Evolutionary conservation across 2,329 filamentous ascomycete genomes (phyloP).

Genomic region (Colletotrichum sp.): DNA sequence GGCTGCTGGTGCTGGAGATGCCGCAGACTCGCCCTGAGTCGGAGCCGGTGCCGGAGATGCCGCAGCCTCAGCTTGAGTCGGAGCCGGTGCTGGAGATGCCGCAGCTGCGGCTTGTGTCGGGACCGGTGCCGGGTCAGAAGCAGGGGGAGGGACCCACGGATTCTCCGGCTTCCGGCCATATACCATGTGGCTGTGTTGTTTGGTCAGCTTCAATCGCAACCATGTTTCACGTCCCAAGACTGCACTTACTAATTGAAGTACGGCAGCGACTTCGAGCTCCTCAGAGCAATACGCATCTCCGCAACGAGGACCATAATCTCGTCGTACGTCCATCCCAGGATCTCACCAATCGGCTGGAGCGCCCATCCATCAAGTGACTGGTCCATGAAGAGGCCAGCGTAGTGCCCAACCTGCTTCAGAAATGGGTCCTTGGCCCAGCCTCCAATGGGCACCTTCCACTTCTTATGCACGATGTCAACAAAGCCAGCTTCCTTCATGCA

Average conservation of each 20-base stretch:
- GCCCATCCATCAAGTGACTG: constrained; percentile 32
- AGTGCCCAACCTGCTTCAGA: constrained; percentile 15
- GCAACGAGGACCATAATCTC: constrained; percentile 26
- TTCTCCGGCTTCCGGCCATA: too few relatives aligned
- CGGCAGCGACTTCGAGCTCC: background rate
- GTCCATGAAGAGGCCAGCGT: constrained; percentile 26
- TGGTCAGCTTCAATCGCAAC: too few relatives aligned
- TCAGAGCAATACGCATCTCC: constrained; percentile 19
- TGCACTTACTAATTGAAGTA: constrained; percentile 5
- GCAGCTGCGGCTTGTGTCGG: too few relatives aligned
- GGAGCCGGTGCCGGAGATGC: too few relatives aligned
- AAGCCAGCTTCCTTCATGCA: constrained; percentile 23
- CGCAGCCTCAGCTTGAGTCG: too few relatives aligned
- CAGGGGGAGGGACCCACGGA: too few relatives aligned
- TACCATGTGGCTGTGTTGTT: too few relatives aligned
- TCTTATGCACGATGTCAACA: constrained; percentile 16
- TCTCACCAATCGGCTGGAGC: constrained; percentile 28
- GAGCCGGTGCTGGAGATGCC: too few relatives aligned
- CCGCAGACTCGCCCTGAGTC: too few relatives aligned
- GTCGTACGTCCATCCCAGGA: constrained; percentile 31
- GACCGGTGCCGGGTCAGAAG: too few relatives aligned
- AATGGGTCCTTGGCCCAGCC: constrained; percentile 19
- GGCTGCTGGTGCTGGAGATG: too few relatives aligned
- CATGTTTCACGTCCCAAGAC: too few relatives aligned
- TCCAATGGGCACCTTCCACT: constrained; percentile 20